Evolutionary conservation across 164 flowering plant genomes (phyloP), one percentile per base, ranked within the genome.

Genomic region (Chimonanthus salicifolius): DNA sequence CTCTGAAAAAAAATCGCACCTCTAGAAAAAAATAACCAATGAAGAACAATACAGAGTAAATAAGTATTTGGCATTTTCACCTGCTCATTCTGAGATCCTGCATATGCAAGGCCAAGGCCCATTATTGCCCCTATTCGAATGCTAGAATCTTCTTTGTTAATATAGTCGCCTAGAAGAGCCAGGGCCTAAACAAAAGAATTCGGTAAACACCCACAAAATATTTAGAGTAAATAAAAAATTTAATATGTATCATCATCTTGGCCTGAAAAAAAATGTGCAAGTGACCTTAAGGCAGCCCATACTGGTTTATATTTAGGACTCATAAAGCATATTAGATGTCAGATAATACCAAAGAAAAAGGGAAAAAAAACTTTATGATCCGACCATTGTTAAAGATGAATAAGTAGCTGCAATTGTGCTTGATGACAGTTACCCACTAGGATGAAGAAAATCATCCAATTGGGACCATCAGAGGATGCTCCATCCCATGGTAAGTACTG

Each of bases 51-150:
- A 62, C n/a, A 47, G 13, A 47, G 16, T 46, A 4, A 68, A 67
- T 43, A 45, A 21, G 69, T 3, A 67, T 15, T 33, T 33, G 67
- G 44, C 43, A 20, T 7, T 67, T 44, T 68, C 62, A 93, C 99
- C 92, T 76, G 83, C 67, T 88, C 97, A 82, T 90, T 87, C 78
- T 90, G 97, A 68, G 97, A 10, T 78, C 94, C 97, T 21, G 99
- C 98, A 86, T 95, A 92, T 49, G 99, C 86, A 79, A 95, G 79
- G 54, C 94, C 99, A 43, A 93, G 82, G 44, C 98, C 98, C 95
- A 93, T 88, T 64, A 95, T 90, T 68, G 99, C 97, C 76, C 98
- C 99, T 71, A 95, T 95, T 66, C 97, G 87, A 13, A 88, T 73
- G 43, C 87, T 83, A 75, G 98, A 7, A 80, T 95, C 99, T 73